phyloP scores from a whole-genome alignment of 2,329 filamentous ascomycete species.

The Aotearoamyces nothofagi region DNA sequence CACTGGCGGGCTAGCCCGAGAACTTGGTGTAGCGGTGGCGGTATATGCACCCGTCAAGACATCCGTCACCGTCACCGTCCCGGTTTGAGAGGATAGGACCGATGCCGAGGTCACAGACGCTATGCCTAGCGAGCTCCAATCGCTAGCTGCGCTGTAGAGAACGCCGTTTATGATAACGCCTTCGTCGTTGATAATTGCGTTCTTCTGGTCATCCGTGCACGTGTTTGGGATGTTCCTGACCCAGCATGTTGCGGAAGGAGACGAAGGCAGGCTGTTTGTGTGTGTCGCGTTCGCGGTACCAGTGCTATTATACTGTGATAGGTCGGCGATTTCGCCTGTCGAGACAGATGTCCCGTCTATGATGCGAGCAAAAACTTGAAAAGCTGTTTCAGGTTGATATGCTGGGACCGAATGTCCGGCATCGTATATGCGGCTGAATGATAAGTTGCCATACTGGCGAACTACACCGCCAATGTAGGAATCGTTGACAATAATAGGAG shows the following conservation, averaged over 20 bases:
- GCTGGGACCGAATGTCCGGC: conserved; percentile 47
- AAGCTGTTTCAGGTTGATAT: conserved; percentile 38
- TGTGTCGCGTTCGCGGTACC: conserved; percentile 42
- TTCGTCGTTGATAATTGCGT: conserved; percentile 29
- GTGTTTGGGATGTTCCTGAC: conserved; percentile 37
- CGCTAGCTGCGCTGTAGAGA: conserved; percentile 27
- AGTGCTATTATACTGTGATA: conserved; percentile 36
- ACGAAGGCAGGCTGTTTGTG: conserved; percentile 32
- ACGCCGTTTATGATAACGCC: conserved; percentile 47
- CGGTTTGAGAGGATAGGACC: conserved; percentile 8
- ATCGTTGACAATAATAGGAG: conserved; percentile 52
- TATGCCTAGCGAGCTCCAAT: no score
- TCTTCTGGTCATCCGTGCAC: conserved; percentile 34
- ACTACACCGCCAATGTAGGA: conserved; percentile 57
- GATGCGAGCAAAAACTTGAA: conserved; percentile 41
- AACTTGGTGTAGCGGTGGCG: conserved; percentile 13
- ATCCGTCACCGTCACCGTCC: conserved; percentile 6
- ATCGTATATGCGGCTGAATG: conserved; percentile 51
- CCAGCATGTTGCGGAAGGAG: conserved; percentile 41
- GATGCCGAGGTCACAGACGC: no score
- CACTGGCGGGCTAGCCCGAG: no score
- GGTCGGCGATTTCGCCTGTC: conserved; percentile 33
- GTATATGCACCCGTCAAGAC: conserved; percentile 11
- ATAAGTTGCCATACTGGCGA: conserved; percentile 62
- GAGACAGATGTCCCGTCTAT: conserved; percentile 34